phyloP scores from a whole-genome alignment of 371 early-diverging fungal species.

The Mucor lusitanicus region DNA sequence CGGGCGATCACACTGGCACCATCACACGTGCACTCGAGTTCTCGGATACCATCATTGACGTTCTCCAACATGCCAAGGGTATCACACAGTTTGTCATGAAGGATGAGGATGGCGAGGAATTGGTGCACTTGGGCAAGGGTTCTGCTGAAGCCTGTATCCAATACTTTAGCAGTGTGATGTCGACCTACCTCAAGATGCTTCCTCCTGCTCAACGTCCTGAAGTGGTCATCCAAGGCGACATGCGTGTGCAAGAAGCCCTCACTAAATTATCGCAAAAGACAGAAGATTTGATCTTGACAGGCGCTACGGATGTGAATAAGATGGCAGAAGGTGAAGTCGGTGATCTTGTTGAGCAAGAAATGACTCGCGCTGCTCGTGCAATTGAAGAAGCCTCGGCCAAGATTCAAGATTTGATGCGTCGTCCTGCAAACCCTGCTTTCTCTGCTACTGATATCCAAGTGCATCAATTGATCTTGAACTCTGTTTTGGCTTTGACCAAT shows the following conservation, averaged over 20 bases:
- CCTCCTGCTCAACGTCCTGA: conserved; percentile 73
- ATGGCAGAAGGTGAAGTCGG: conserved; percentile 82
- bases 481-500: conserved; percentile 90
- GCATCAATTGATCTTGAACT: conserved; percentile 86
- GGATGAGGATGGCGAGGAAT: conserved; percentile 79
- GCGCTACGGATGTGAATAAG: conserved; percentile 68
- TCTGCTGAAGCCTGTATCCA: conserved; percentile 68
- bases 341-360: conserved; percentile 91
- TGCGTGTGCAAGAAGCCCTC: conserved; percentile 73
- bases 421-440: conserved; percentile 73
- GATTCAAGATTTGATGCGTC: conserved; percentile 77
- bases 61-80: conserved; percentile 88
- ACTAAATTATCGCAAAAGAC: conserved; percentile 73
- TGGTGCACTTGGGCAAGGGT: conserved; percentile 68
- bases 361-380: conserved; percentile 88
- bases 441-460: conserved; percentile 83
- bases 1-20: conserved; percentile 81
- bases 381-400: conserved; percentile 91
- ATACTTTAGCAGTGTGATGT: conserved; percentile 89
- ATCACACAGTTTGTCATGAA: conserved; percentile 80
- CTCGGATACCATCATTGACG: conserved; percentile 81
- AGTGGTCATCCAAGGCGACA: conserved; percentile 71
- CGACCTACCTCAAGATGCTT: conserved; percentile 70
- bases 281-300: conserved; percentile 75
- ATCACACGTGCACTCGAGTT: conserved; percentile 83